phyloP scores from a whole-genome alignment of 345 rosid species.

The Odontarrhena argentea region DNA sequence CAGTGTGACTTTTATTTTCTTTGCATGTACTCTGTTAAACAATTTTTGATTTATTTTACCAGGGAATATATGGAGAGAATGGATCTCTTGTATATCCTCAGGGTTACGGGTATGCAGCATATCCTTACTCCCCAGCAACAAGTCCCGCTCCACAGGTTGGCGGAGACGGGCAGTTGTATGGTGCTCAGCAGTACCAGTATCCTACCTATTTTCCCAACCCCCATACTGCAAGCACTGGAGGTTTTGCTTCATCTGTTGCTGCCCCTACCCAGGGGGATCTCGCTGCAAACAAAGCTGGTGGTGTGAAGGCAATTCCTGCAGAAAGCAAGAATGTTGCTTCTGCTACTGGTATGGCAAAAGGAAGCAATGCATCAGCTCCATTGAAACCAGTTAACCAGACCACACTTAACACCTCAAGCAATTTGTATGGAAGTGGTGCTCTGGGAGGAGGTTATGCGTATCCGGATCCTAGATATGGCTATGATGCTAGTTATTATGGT shows the following conservation, averaged over 20 bases:
- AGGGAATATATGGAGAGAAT: constrained; percentile 83
- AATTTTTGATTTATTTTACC: constrained; percentile 6
- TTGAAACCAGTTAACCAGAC: constrained; percentile 56
- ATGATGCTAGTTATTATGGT: constrained; percentile 59
- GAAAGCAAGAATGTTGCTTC: constrained; percentile 61
- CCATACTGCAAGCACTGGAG: constrained; percentile 51
- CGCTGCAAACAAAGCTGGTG: constrained; percentile 54
- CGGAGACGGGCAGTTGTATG: constrained; percentile 79
- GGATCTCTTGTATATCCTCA: constrained; percentile 75
- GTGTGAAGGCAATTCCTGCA: constrained; percentile 58
- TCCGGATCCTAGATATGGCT: constrained; percentile 64
- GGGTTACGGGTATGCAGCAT: constrained; percentile 69
- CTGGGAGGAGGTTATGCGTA: constrained; percentile 53
- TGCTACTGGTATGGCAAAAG: constrained; percentile 52
- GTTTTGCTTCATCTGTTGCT: constrained; percentile 55
- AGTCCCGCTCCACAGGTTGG: constrained; percentile 81
- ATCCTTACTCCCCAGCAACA: constrained; percentile 86
- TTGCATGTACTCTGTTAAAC: constrained; percentile 1
- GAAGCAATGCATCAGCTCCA: constrained; percentile 56
- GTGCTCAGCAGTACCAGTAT: constrained; percentile 90
- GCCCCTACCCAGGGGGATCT: constrained; percentile 58
- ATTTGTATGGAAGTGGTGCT: constrained; percentile 60
- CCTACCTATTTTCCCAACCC: constrained; percentile 76
- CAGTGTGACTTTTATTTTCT: background rate
- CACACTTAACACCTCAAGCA: constrained; percentile 51